These are phyloP conservation scores for Globisporangium recalcitrans DNA, from an alignment of 352 stramenopile species.

Conservation along the genomic window DNA sequence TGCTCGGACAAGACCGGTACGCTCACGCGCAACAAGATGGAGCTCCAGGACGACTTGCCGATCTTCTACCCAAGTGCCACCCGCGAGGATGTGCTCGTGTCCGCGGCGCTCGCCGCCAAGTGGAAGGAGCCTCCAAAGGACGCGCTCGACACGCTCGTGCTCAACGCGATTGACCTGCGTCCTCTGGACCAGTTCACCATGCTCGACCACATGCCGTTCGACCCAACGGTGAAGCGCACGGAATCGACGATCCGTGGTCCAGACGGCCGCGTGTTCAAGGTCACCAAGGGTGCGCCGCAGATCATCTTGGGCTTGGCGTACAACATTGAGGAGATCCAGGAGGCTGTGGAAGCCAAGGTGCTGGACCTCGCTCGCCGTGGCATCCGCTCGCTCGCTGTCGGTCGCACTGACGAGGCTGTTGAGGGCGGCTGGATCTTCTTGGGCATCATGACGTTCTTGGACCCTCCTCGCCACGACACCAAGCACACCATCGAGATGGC, in stretches of 20 bases:
- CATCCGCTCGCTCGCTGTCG: constrained; percentile 87
- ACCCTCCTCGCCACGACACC: constrained; percentile 94
- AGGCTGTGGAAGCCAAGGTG: constrained; percentile 85
- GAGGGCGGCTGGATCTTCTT: constrained; percentile 90
- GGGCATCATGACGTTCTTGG: constrained; percentile 93
- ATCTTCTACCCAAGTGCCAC: constrained; percentile 78
- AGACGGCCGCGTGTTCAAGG: constrained; percentile 86
- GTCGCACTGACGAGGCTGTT: constrained; percentile 61
- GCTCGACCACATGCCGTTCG: constrained; percentile 79
- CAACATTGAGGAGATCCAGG: constrained; percentile 72
- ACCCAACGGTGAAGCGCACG: constrained; percentile 88
- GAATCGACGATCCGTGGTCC: constrained; percentile 86
- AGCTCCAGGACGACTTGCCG: constrained; percentile 89
- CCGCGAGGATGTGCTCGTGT: constrained; percentile 86
- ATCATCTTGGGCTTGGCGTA: constrained; percentile 85
- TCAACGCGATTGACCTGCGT: constrained; percentile 82
- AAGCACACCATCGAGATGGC: constrained; percentile 90
- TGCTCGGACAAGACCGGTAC: constrained; percentile 97
- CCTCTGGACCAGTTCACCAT: constrained; percentile 83
- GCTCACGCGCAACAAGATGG: constrained; percentile 93
- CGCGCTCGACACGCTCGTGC: constrained; percentile 90
- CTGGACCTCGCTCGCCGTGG: constrained; percentile 85
- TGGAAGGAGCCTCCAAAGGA: constrained; percentile 92
- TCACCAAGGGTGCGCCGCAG: constrained; percentile 93
- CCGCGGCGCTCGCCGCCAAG: constrained; percentile 90